These are phyloP conservation scores for Penicillium robsamsonii DNA, from an alignment of 495 filamentous ascomycete species.

Conservation along the genomic window DNA sequence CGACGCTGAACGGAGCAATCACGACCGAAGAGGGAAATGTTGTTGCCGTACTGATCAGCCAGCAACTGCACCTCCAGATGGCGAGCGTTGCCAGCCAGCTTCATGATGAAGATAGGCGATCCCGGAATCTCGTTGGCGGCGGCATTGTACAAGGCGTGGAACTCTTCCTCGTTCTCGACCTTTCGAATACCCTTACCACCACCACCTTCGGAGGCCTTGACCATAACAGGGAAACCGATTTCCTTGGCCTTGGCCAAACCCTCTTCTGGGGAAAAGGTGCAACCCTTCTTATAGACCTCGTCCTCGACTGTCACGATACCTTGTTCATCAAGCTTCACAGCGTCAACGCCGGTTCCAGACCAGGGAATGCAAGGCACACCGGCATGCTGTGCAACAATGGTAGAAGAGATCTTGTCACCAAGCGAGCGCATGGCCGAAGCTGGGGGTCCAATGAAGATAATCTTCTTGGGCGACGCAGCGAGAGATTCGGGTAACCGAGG, in stretches of 20 bases:
- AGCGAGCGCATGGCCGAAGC: constrained; percentile 98
- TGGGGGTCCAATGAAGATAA: constrained; percentile 97
- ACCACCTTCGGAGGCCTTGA: constrained; percentile 99
- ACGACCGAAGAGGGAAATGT: constrained; percentile 96
- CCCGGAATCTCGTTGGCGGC: constrained; percentile 98
- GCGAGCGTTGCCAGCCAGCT: constrained; percentile 91
- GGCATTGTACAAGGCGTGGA: constrained; percentile 83
- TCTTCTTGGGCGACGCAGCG: constrained; percentile 93
- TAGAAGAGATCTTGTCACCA: constrained; percentile 99
- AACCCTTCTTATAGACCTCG: constrained; percentile 84
- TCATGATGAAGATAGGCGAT: constrained; percentile 99
- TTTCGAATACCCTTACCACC: constrained; percentile 99
- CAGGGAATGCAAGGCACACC: constrained; percentile 97
- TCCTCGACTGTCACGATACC: constrained; percentile 92
- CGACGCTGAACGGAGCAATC: constrained; percentile 98
- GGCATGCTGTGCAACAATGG: constrained; percentile 97
- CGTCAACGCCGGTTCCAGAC: constrained; percentile 88
- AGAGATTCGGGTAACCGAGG: constrained; percentile 94
- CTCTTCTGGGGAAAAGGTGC: constrained; percentile 82
- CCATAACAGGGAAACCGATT: constrained; percentile 99
- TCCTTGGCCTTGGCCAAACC: constrained; percentile 80
- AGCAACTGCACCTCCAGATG: constrained; percentile 98
- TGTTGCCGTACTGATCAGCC: constrained; percentile 99
- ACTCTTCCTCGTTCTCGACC: constrained; percentile 81
- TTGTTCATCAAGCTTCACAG: constrained; percentile 72